Evolutionary conservation across 805 yeast genomes (phyloP), one percentile per base, ranked within the genome.

Genomic region (Candida endomychidarum): DNA sequence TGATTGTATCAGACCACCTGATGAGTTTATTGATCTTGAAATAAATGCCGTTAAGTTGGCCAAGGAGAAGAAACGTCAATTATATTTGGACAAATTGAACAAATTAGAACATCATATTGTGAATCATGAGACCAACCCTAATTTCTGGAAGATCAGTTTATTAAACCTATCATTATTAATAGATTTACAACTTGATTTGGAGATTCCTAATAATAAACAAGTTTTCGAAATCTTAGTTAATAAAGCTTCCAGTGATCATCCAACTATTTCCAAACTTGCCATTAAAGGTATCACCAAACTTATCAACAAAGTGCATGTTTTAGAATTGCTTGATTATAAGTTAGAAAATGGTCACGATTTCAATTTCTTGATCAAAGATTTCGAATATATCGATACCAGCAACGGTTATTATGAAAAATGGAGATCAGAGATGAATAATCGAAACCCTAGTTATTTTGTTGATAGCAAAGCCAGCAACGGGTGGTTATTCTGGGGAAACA

Each of bases 401-500:
- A 43, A 46, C 9, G 59, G 68, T 0, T 81, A 70, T 50, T 56
- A 55, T 2, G 58, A 60, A 0, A 47, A 42, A 1, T 84, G 82
- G 67, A 56, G 60, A 29, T 42, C 52, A 4, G 93, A 85, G 48
- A 62, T 83, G 67, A 52, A 54, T 8, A 77, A 77, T 45, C 58
- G 65, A 0, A 41, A 58, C 16, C 84, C 85, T 1, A 48, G 47
- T 1, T 81, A 68, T 47, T 87, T 62, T 51, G 68, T 83, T 48
- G 89, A 83, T 51, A 72, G 73, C 21, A 75, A 73, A 38, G 63
- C 74, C 2, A 71, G 67, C 52, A 63, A 67, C 7, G 93, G 95
- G 0, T 84, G 89, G 79, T 59, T 85, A 7, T 82, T 83, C 37
- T 87, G 96, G 96, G 85, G 81, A 10, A 60, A 77, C 14, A 49